Conservation (phyloP, 768 basidiomycete species). For the Suillus hirtellus region DNA sequence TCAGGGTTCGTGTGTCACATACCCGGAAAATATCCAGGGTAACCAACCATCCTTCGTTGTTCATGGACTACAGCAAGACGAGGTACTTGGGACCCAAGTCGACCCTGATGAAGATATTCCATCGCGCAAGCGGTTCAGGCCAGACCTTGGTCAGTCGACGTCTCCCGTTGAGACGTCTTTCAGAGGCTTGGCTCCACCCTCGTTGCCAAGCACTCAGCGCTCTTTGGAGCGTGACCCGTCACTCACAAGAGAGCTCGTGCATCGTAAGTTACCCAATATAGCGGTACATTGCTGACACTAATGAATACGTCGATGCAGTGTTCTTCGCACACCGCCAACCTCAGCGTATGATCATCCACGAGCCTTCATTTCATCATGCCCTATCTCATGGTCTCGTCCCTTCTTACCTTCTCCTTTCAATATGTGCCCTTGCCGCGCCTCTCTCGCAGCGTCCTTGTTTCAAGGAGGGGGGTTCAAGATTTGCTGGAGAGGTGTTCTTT, state of each 20-base stretch:
- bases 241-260: slow-evolving; percentile 72
- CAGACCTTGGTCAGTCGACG: slow-evolving; percentile 41
- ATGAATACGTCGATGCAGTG: slow-evolving; percentile 41
- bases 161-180: slow-evolving; percentile 31
- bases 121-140: slow-evolving; percentile 52
- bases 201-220: slow-evolving; percentile 39
- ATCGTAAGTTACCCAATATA: slow-evolving; percentile 46
- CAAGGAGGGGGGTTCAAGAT: slow-evolving; percentile 54
- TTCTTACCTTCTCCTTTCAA: slow-evolving; percentile 65
- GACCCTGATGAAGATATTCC: slow-evolving; percentile 43
- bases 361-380: slow-evolving; percentile 69
- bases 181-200: slow-evolving; percentile 38
- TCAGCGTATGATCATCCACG: slow-evolving; percentile 73
- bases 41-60: slow-evolving; percentile 20
- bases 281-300: slow-evolving; percentile 1
- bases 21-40: slow-evolving; percentile 16
- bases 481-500: slow-evolving; percentile 53
- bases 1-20: slow-evolving; percentile 18
- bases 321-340: slow-evolving; percentile 85
- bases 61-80: slow-evolving; percentile 13
- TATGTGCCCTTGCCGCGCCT: slow-evolving; percentile 80
- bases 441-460: slow-evolving; percentile 66
- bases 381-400: slow-evolving; percentile 71
- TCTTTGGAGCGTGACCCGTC: slow-evolving; percentile 55
- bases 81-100: slow-evolving; percentile 18